phyloP scores from a whole-genome alignment of 345 rosid genomes.

The Iberis pinnata region DNA sequence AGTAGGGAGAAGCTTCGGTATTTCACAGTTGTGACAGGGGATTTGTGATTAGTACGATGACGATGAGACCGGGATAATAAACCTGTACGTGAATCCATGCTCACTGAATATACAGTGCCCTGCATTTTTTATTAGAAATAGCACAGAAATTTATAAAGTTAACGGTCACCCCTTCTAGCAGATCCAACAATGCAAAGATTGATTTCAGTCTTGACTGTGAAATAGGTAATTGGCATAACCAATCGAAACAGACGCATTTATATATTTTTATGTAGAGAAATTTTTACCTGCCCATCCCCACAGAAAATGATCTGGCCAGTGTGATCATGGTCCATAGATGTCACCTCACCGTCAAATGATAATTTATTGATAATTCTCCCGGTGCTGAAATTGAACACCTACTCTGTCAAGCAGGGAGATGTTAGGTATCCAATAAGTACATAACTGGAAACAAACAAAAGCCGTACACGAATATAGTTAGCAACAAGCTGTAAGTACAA shows the following conservation, averaged over 20 bases:
- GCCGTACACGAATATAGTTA: constrained; percentile 4
- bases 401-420: constrained; percentile 23
- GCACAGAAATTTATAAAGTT: not conserved
- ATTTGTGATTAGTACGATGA: constrained; percentile 55
- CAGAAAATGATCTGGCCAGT: constrained; percentile 92
- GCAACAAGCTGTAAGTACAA: constrained; percentile 22
- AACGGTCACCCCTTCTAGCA: not conserved
- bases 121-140: constrained; percentile 21
- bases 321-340: constrained; percentile 98
- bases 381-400: constrained; percentile 98
- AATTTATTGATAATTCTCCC: constrained; percentile 68
- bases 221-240: not conserved
- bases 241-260: constrained; percentile 5
- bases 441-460: not conserved
- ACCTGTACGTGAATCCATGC: constrained; percentile 73
- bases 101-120: constrained; percentile 78
- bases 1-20: constrained; percentile 89
- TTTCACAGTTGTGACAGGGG: constrained; percentile 74
- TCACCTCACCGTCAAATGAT: constrained; percentile 52
- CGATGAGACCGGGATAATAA: constrained; percentile 75
- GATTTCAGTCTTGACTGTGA: not conserved
- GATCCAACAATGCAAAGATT: not conserved
- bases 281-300: constrained; percentile 72
- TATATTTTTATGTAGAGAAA: constrained; percentile 4
- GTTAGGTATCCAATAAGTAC: constrained; percentile 22